Evolutionary conservation across 2,329 filamentous ascomycete genomes (phyloP).

Genomic region (Coniochaeta prunicola): DNA sequence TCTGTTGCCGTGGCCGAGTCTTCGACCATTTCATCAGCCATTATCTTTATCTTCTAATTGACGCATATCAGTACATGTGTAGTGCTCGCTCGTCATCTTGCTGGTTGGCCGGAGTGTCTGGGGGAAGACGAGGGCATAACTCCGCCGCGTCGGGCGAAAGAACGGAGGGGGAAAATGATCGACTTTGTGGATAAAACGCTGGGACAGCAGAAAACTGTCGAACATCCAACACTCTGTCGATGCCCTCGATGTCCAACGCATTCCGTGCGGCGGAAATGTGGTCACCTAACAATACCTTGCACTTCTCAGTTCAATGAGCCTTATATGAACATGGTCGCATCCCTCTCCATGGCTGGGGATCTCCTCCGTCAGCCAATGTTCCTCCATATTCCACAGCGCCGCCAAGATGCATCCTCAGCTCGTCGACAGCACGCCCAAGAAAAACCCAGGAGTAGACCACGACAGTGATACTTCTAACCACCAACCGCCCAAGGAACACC

Average conservation of each 20-base stretch:
- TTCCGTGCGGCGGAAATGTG: too few relatives aligned
- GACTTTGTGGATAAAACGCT: too few relatives aligned
- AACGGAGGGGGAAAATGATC: too few relatives aligned
- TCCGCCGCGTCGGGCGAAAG: too few relatives aligned
- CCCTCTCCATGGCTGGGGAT: background rate
- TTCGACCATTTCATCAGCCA: background rate
- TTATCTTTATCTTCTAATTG: background rate
- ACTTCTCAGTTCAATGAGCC: too few relatives aligned
- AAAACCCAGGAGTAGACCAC: background rate
- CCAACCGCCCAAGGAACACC: background rate
- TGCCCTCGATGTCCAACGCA: too few relatives aligned
- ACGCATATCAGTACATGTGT: background rate
- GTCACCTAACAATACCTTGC: too few relatives aligned
- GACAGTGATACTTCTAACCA: background rate
- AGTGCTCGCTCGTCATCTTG: background rate
- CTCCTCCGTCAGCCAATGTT: background rate
- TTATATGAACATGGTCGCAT: too few relatives aligned
- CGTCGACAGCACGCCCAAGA: background rate
- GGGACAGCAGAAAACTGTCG: too few relatives aligned
- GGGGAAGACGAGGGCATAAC: background rate
- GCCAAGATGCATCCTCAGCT: background rate
- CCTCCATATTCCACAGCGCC: background rate
- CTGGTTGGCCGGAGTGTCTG: background rate
- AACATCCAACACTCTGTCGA: too few relatives aligned
- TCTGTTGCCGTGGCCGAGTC: background rate